Percentiles rank a stretch among this genome's conserved stretches.
Conservation (phyloP, 1,284 basidiomycete species). For the Fomitopsis pinicola region DNA sequence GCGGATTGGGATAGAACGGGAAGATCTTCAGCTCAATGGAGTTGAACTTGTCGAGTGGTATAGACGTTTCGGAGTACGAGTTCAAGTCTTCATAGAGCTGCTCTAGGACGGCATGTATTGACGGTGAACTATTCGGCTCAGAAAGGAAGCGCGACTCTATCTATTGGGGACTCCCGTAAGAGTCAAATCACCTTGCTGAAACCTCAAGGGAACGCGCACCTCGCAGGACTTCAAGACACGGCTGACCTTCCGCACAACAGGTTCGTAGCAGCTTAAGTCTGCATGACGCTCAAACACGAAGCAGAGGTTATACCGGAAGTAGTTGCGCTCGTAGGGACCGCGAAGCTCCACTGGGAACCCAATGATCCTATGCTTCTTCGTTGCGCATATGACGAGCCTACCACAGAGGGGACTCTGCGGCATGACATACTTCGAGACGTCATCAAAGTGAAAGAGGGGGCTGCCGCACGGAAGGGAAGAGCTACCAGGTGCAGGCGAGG, state of each 20-base stretch:
- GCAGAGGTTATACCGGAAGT: conserved; percentile 94
- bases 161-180: conserved; percentile 35
- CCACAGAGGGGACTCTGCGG: conserved; percentile 86
- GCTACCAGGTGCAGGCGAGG: conserved; percentile 38
- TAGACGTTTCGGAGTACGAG: conserved; percentile 93
- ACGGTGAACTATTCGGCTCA: conserved; percentile 60
- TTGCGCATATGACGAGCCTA: conserved; percentile 79
- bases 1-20: conserved; percentile 94
- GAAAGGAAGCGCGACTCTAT: conserved; percentile 90
- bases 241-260: conserved; percentile 92
- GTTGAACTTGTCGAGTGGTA: conserved; percentile 85
- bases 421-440: conserved; percentile 93
- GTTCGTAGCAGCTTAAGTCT: conserved; percentile 93
- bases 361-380: conserved; percentile 74
- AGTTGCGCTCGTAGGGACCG: conserved; percentile 75
- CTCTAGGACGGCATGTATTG: conserved; percentile 86
- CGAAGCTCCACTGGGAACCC: conserved; percentile 83
- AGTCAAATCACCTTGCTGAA: neutral
- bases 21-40: conserved; percentile 95
- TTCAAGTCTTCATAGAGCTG: conserved; percentile 97
- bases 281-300: conserved; percentile 92
- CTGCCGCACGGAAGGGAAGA: conserved; percentile 35
- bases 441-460: conserved; percentile 84
- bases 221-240: conserved; percentile 86
- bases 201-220: conserved; percentile 43